These are phyloP conservation scores for Globisporangium paddicum DNA, from an alignment of 352 stramenopile genomes.

Conservation along the genomic window DNA sequence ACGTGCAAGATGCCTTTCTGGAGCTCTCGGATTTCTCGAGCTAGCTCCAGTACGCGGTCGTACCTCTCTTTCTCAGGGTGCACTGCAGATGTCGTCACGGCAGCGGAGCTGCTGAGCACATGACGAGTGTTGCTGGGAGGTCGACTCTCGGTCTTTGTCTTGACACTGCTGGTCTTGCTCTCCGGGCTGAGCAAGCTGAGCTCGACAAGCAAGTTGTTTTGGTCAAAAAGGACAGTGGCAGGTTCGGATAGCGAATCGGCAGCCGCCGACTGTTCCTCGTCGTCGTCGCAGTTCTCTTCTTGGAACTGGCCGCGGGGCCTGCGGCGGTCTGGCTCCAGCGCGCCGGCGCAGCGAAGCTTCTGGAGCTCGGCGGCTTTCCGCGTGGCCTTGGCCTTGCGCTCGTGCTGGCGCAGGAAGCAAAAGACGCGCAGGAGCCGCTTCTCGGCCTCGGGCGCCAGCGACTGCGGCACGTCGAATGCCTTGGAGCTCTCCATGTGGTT, in stretches of 20 bases:
- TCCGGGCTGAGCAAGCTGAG: constrained; percentile 26
- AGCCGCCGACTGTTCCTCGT: constrained; percentile 9
- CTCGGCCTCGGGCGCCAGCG: constrained; percentile 37
- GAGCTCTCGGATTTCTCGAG: constrained; percentile 41
- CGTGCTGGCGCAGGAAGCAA: constrained; percentile 49
- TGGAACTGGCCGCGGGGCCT: background rate
- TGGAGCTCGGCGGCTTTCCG: constrained; percentile 31
- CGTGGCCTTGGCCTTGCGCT: constrained; percentile 39
- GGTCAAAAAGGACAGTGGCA: constrained; percentile 13
- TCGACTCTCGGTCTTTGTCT: background rate
- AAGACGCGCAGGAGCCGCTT: constrained; percentile 48
- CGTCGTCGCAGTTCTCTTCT: constrained; percentile 10
- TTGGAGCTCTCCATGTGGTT: constrained; percentile 14
- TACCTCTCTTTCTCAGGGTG: constrained; percentile 3
- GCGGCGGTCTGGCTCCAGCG: background rate
- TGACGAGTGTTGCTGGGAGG: background rate
- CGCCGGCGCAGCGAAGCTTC: constrained; percentile 10
- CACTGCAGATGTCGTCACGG: too few species aligned
- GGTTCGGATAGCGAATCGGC: background rate
- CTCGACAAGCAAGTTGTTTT: constrained; percentile 20
- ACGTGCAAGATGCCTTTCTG: constrained; percentile 29
- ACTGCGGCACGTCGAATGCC: constrained; percentile 16
- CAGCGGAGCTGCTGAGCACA: too few species aligned
- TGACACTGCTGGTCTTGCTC: constrained; percentile 17
- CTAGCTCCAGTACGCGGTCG: constrained; percentile 16